Percentiles rank a stretch among this genome's conserved stretches.
These are phyloP conservation scores for Brasilioporus rufonigricans DNA, from an alignment of 768 basidiomycete species.

Conservation along the genomic window DNA sequence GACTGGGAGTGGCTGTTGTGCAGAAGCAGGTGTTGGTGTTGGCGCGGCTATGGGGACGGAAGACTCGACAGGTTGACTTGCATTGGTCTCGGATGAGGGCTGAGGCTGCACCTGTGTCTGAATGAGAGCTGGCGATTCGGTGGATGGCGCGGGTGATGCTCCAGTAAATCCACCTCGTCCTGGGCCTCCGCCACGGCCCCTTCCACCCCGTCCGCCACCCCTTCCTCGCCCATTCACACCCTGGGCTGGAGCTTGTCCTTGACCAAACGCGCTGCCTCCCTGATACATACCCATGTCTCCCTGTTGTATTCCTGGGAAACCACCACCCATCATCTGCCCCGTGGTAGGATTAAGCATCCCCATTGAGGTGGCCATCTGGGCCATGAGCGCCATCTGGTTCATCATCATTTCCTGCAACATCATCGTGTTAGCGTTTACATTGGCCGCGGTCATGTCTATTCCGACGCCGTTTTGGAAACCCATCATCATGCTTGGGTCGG, in stretches of 20 bases:
- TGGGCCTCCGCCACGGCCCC: conserved; percentile 42
- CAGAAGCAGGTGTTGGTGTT: conserved; percentile 27
- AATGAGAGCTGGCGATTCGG: conserved; percentile 17
- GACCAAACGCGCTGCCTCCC: conserved; percentile 28
- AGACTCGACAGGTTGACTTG: conserved; percentile 7
- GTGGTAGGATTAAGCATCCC: conserved; percentile 66
- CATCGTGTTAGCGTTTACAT: conserved; percentile 61
- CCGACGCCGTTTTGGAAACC: conserved; percentile 42
- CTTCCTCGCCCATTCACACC: conserved; percentile 40
- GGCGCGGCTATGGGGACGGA: conserved; percentile 24
- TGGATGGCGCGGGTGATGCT: conserved; percentile 20
- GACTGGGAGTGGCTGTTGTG: conserved; percentile 4
- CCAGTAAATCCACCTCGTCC: conserved; percentile 42
- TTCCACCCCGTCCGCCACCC: conserved; percentile 45
- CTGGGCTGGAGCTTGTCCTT: conserved; percentile 16
- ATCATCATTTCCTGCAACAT: conserved; percentile 88
- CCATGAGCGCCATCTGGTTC: conserved; percentile 91
- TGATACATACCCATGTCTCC: conserved; percentile 47
- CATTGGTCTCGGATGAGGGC: conserved; percentile 10
- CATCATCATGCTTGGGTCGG: conserved; percentile 45
- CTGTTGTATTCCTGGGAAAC: conserved; percentile 60
- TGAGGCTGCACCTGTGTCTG: conserved; percentile 24
- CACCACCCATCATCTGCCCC: conserved; percentile 55
- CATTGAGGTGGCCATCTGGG: conserved; percentile 85
- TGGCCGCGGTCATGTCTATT: conserved; percentile 44